Evolutionary conservation across 176 grass and related monocot species (phyloP), one percentile per base, ranked within the genome.

Genomic region (Miscanthus lutarioriparius): DNA sequence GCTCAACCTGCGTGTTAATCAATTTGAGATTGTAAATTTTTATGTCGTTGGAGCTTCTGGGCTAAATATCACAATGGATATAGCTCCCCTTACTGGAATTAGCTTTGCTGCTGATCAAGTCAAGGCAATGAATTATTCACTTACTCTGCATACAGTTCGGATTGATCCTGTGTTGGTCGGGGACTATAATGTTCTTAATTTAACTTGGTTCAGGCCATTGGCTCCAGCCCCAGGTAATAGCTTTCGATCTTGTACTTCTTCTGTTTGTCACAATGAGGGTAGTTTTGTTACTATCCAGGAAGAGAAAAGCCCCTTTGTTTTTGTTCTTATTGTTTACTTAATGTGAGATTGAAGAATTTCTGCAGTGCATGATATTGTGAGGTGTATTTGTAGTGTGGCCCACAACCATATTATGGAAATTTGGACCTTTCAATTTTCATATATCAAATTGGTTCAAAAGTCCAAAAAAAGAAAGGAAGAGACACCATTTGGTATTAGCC

Each of bases 41-140:
- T 99, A 99, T 43, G 97, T 99, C 64, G 97, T 99, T 81, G 97
- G 97, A 79, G 86, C 91, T 74, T 96, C 91, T 90, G 97, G 93
- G 66, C 88, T 99, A 81, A 99, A 99, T 82, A 96, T 96, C 43
- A 96, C 97, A 61, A 99, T 99, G 97, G 67, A 99, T 87, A 95
- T 99, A 89, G 90, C 91, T 8, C 93, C 97, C 70, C 83, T 91
- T 56, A 91, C 79, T 70, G 97, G 93, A 89, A 90, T 89, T 90
- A 95, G 97, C 82, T 99, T 99, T 81, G 85, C 88, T 38, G 72
- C 59, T 2, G 71, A 85, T 78, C 88, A 96, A 90, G 91, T 94
- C 74, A 58, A 40, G 72, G 43, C 82, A 77, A 94, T 99, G 89
- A 96, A 86, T 82, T 85, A 89, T 85, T 91, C 91, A 62, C 91